phyloP scores from a whole-genome alignment of 2,329 filamentous ascomycete genomes.

The Colletotrichum sp. region DNA sequence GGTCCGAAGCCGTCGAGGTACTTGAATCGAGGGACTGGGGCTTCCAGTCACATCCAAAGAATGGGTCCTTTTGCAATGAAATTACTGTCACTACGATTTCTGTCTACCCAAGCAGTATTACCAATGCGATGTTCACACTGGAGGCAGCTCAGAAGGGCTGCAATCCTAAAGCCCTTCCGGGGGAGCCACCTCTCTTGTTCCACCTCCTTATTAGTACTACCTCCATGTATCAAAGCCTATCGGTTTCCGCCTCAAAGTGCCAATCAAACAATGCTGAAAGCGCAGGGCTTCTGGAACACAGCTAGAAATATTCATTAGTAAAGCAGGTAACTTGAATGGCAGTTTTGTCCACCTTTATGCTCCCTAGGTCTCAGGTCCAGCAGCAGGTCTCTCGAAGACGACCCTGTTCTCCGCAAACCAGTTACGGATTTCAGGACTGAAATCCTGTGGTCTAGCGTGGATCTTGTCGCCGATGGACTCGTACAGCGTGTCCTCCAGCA shows the following conservation, averaged over 20 bases:
- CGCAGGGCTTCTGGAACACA: accelerated
- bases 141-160: not conserved
- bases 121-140: not conserved
- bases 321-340: not conserved
- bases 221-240: not conserved
- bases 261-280: not conserved
- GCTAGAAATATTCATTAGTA: not conserved
- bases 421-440: not conserved
- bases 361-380: not conserved
- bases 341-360: not conserved
- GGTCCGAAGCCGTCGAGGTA: accelerated
- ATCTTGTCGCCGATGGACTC: not conserved
- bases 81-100: accelerated
- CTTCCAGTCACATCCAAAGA: not conserved
- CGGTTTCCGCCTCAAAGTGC: not conserved
- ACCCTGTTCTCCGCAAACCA: not conserved
- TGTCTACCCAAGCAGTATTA: not conserved
- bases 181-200: not conserved
- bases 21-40: accelerated
- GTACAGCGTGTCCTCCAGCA: not conserved
- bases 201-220: not conserved
- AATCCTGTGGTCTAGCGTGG: not conserved
- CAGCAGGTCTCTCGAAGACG: not conserved
- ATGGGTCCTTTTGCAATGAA: not conserved
- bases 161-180: not conserved